Evolutionary conservation across 257 asterid genomes (phyloP).

Genomic region (Anisodus tanguticus): DNA sequence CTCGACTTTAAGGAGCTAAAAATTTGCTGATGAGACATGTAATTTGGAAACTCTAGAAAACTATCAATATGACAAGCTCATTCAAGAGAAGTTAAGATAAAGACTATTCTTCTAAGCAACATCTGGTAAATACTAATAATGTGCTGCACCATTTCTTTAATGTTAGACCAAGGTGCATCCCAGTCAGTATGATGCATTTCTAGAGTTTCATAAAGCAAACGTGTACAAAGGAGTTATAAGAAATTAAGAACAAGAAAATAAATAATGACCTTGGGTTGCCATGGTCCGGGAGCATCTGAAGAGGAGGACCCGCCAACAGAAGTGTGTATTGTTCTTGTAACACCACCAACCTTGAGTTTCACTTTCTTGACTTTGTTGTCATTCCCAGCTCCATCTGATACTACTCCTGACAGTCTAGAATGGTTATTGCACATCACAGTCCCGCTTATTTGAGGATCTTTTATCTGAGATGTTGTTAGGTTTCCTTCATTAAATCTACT

Average conservation of each 20-base stretch:
- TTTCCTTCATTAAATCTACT: slow-evolving; percentile 32
- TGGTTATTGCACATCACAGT: slow-evolving; percentile 30
- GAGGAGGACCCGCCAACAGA: slow-evolving; percentile 54
- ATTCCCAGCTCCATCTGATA: slow-evolving; percentile 48
- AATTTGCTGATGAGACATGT: neutral
- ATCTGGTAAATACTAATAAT: slow-evolving; percentile 17
- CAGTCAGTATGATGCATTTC: neutral
- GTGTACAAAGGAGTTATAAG: neutral
- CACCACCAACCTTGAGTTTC: slow-evolving; percentile 86
- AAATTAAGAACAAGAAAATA: slow-evolving; percentile 4
- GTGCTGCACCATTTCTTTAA: slow-evolving; percentile 5
- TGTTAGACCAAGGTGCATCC: neutral
- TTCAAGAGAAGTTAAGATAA: neutral
- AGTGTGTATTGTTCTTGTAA: slow-evolving; percentile 66
- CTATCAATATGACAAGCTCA: neutral
- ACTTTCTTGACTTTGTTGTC: slow-evolving; percentile 61
- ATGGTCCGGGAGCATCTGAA: slow-evolving; percentile 42
- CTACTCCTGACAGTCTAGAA: slow-evolving; percentile 39
- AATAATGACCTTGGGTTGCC: slow-evolving; percentile 35
- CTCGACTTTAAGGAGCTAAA: neutral
- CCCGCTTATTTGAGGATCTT: slow-evolving; percentile 36
- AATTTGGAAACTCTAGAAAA: neutral
- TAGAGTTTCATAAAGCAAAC: neutral
- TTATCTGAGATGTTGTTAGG: slow-evolving; percentile 35
- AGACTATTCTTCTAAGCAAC: neutral